These are phyloP conservation scores for Penicillium sp. DNA, from an alignment of 2,329 filamentous ascomycete genomes.

Conservation along the genomic window DNA sequence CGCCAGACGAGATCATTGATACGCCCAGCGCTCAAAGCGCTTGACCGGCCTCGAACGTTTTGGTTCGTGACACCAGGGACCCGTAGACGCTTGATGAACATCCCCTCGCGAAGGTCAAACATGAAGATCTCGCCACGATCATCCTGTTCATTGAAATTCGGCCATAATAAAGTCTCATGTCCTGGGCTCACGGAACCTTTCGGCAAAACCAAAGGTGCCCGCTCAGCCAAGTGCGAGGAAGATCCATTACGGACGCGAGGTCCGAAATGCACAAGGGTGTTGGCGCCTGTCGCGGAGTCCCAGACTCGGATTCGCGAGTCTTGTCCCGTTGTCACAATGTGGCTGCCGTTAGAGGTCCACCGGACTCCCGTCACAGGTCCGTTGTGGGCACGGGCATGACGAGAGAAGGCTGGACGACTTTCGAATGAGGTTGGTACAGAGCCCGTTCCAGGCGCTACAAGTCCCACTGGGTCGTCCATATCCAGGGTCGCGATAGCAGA, in stretches of 20 bases:
- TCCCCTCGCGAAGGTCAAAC: slow-evolving; percentile 76
- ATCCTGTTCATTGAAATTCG: slow-evolving; percentile 70
- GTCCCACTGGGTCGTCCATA: slow-evolving; percentile 75
- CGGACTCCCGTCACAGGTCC: slow-evolving; percentile 80
- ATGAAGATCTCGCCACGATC: slow-evolving; percentile 68
- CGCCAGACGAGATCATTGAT: slow-evolving; percentile 77
- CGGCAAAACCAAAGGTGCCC: slow-evolving; percentile 64
- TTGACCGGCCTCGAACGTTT: slow-evolving; percentile 41
- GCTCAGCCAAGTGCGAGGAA: slow-evolving; percentile 58
- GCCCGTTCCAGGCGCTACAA: slow-evolving; percentile 46
- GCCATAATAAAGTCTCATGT: slow-evolving; percentile 72
- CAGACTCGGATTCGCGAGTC: slow-evolving; percentile 85
- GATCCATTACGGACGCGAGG: slow-evolving; percentile 71
- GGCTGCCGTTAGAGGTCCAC: slow-evolving; percentile 77
- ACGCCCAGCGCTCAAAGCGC: slow-evolving; percentile 56
- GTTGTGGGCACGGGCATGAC: slow-evolving; percentile 64
- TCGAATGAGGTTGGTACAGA: slow-evolving; percentile 30
- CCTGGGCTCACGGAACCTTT: slow-evolving; percentile 55
- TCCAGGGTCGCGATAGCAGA: slow-evolving; percentile 75
- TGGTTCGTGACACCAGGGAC: slow-evolving; percentile 57
- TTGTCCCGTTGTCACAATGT: slow-evolving; percentile 77
- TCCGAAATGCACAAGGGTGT: slow-evolving; percentile 85
- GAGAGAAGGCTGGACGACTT: slow-evolving; percentile 45
- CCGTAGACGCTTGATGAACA: slow-evolving; percentile 67
- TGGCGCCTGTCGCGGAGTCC: slow-evolving; percentile 76